Conservation (phyloP, 2,329 filamentous ascomycete genomes). For the Exophiala dermatitidis region DNA sequence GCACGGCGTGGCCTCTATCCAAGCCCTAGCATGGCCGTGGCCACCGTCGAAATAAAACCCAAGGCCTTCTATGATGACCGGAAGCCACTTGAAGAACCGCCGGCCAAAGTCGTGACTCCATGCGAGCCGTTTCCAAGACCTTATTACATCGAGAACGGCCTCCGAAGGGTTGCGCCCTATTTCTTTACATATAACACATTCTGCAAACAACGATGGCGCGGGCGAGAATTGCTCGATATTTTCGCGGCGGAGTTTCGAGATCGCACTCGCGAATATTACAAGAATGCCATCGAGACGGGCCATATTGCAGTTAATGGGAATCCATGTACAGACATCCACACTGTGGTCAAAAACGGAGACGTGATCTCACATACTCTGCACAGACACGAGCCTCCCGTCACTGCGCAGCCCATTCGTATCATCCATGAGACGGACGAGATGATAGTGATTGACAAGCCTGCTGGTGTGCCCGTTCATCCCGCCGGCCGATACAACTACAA, state of each 20-base stretch:
- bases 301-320: slow-evolving; percentile 75
- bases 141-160: slow-evolving; percentile 75
- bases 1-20: slow-evolving; percentile 33
- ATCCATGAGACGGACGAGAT: slow-evolving; percentile 89
- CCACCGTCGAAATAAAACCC: slow-evolving; percentile 22
- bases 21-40: slow-evolving; percentile 35
- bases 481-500: slow-evolving; percentile 95
- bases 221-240: slow-evolving; percentile 71
- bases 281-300: slow-evolving; percentile 70
- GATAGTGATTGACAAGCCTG: slow-evolving; percentile 94
- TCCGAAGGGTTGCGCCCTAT: slow-evolving; percentile 79
- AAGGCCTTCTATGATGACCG: slow-evolving; percentile 15
- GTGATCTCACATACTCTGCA: slow-evolving; percentile 89
- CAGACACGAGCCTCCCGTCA: slow-evolving; percentile 90
- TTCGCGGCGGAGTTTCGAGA: slow-evolving; percentile 91
- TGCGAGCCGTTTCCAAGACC: slow-evolving; percentile 54
- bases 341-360: slow-evolving; percentile 60
- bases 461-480: slow-evolving; percentile 89
- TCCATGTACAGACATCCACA: slow-evolving; percentile 38
- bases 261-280: slow-evolving; percentile 74
- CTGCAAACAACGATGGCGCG: slow-evolving; percentile 90
- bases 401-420: slow-evolving; percentile 67
- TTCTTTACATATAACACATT: slow-evolving; percentile 91
- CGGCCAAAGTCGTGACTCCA: slow-evolving; percentile 23
- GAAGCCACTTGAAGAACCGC: slow-evolving; percentile 19